phyloP scores from a whole-genome alignment of 2,329 filamentous ascomycete species.

The Dactylellina sp. region DNA sequence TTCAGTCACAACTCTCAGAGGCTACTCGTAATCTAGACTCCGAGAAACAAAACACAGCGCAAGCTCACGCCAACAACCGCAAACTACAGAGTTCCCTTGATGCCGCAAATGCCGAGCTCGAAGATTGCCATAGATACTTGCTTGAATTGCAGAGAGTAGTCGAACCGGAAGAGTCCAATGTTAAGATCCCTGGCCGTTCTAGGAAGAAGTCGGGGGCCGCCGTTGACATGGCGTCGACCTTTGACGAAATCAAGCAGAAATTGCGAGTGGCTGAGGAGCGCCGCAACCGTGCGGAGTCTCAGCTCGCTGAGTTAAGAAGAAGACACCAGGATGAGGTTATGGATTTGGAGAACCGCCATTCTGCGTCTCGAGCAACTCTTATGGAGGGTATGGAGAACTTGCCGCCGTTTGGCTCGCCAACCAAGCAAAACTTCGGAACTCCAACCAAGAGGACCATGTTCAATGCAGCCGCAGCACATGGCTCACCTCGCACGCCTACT shows the following conservation, averaged over 20 bases:
- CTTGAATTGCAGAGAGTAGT: slow-evolving; percentile 86
- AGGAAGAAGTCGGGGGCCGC: slow-evolving; percentile 75
- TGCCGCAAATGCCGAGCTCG: slow-evolving; percentile 81
- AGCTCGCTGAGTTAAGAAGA: slow-evolving; percentile 81
- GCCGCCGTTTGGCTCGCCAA: slow-evolving; percentile 78
- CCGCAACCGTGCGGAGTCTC: slow-evolving; percentile 82
- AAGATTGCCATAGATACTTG: slow-evolving; percentile 82
- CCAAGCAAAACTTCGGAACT: slow-evolving; percentile 72
- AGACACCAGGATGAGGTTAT: slow-evolving; percentile 78
- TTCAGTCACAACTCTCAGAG: slow-evolving; percentile 86
- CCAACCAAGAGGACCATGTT: slow-evolving; percentile 68
- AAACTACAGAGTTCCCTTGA: slow-evolving; percentile 84
- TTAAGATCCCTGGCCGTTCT: slow-evolving; percentile 76
- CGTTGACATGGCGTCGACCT: slow-evolving; percentile 83
- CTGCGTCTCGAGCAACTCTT: slow-evolving; percentile 76
- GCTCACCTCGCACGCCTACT: slow-evolving; percentile 72
- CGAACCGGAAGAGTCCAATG: slow-evolving; percentile 77
- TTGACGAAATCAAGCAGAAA: slow-evolving; percentile 89
- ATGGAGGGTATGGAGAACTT: slow-evolving; percentile 90
- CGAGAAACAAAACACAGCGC: slow-evolving; percentile 83
- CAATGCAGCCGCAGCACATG: slow-evolving; percentile 72
- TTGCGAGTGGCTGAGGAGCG: slow-evolving; percentile 85
- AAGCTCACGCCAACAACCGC: slow-evolving; percentile 86
- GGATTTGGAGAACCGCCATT: slow-evolving; percentile 72
- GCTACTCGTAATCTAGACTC: slow-evolving; percentile 89